Base-by-base conservation (phyloP, 495 filamentous ascomycete species). In the Trichoderma gamsii region DNA sequence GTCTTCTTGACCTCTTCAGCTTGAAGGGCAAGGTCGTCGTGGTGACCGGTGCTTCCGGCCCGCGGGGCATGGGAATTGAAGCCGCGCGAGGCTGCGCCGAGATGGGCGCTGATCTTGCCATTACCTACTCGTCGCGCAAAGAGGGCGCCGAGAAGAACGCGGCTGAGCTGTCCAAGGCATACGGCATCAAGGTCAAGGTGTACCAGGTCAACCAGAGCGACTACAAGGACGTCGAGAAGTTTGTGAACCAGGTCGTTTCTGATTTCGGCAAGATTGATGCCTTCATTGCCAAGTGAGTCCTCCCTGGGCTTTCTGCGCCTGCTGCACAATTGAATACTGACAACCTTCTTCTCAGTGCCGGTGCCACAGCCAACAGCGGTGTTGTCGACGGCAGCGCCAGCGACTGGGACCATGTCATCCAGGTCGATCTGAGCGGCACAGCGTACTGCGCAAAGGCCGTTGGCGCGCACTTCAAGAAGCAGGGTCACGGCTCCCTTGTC, bases 121-220 rank as follows among this genome's bases (percentile, higher is more conserved):
- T 84, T 69, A 82, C 82, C 16, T 84, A 84, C 63, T 70, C 75
- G 11, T 77, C 78, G 8, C 76, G 79, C 11, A 77, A 74, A 49
- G 76, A 82, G 66, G 82, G 87, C 16, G 89, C 87, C 13, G 79
- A 80, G 21, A 84, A 88, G 73, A 83, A 91, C 59, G 80, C 83
- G 67, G 80, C 78, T 66, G 80, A 84, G 69, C 81, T 88, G 15
- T 66, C 21, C 4, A 73, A 72, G 63, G 73, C 75, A 0, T 77
- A 79, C 69, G 84, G 86, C 64, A 80, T 91, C 69, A 88, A 87
- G 59, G 84, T 83, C 67, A 84, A 84, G 67, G 89, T 86, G 72
- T 89, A 90, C 81, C 83, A 84, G 71, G 83, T 85, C 52, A 83
- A 91, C 75, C 82, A 90, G n/a, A 80, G 83, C 65, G 83, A 90